Conservation (phyloP, 129 eudicot species). For the Pittosporum tobira region DNA sequence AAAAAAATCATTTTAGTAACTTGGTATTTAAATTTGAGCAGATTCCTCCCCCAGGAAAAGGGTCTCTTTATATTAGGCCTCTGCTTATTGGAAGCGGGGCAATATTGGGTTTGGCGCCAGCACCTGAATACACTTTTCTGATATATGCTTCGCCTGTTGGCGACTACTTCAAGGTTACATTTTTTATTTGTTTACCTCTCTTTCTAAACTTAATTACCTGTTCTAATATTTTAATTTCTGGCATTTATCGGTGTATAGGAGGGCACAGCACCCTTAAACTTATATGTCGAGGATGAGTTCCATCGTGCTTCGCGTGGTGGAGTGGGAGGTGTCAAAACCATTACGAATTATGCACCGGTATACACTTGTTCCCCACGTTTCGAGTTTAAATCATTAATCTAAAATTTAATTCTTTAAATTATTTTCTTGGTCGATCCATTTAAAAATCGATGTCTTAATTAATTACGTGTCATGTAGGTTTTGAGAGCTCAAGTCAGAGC, state of each 20-base stretch:
- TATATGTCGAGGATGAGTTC: slow-evolving; percentile 50
- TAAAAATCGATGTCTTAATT: neutral
- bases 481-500: slow-evolving; percentile 52
- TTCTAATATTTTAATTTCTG: neutral
- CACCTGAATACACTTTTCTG: slow-evolving; percentile 80
- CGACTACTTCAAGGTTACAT: slow-evolving; percentile 67
- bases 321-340: slow-evolving; percentile 82
- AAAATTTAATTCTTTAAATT: too few relatives aligned
- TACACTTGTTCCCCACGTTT: neutral
- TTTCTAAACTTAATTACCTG: too few relatives aligned
- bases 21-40: slow-evolving; percentile 13
- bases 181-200: neutral
- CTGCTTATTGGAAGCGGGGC: slow-evolving; percentile 84
- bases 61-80: slow-evolving; percentile 84
- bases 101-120: slow-evolving; percentile 64
- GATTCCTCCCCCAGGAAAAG: slow-evolving; percentile 95
- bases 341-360: slow-evolving; percentile 86
- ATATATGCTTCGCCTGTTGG: slow-evolving; percentile 90
- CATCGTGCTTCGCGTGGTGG: slow-evolving; percentile 86
- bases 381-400: too few relatives aligned
- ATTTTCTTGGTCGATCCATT: too few relatives aligned
- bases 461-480: slow-evolving; percentile 24
- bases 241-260: slow-evolving; percentile 30
- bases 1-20: neutral
- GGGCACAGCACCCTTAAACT: slow-evolving; percentile 51